phyloP scores from a whole-genome alignment of 345 rosid species.

The Camelina neglecta region DNA sequence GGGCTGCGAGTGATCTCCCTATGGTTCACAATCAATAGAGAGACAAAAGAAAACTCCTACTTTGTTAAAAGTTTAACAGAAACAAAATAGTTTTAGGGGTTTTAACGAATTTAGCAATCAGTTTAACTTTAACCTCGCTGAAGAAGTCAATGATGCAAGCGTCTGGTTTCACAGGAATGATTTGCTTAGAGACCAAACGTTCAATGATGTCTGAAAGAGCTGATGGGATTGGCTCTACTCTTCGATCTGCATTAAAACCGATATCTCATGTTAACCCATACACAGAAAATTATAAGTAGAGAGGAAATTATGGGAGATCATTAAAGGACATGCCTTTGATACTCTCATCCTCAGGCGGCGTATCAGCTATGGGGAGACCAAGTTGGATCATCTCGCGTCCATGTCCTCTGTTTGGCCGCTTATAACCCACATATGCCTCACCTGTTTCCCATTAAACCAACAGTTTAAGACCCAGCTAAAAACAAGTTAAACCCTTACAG shows the following conservation, averaged over 20 bases:
- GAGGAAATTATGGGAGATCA: too few species aligned
- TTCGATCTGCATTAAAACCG: constrained; percentile 56
- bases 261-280: constrained; percentile 3
- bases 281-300: neutral
- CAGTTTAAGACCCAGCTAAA: neutral
- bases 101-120: constrained; percentile 8
- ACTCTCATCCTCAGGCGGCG: constrained; percentile 71
- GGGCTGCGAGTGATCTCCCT: constrained; percentile 98
- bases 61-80: neutral
- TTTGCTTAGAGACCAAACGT: constrained; percentile 61
- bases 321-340: constrained; percentile 60
- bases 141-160: constrained; percentile 83
- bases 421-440: constrained; percentile 67
- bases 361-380: constrained; percentile 80
- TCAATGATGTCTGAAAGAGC: constrained; percentile 77
- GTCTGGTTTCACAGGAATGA: constrained; percentile 74
- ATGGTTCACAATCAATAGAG: constrained; percentile 18
- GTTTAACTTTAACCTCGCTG: constrained; percentile 69
- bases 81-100: neutral
- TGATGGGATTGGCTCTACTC: constrained; percentile 72
- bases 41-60: constrained; percentile 10
- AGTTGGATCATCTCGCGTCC: constrained; percentile 96
- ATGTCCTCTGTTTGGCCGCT: constrained; percentile 85
- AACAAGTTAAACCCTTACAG: neutral
- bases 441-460: constrained; percentile 58